Base-by-base conservation (phyloP, 2,329 filamentous ascomycete genomes). In the Xylariaceae sp. region DNA sequence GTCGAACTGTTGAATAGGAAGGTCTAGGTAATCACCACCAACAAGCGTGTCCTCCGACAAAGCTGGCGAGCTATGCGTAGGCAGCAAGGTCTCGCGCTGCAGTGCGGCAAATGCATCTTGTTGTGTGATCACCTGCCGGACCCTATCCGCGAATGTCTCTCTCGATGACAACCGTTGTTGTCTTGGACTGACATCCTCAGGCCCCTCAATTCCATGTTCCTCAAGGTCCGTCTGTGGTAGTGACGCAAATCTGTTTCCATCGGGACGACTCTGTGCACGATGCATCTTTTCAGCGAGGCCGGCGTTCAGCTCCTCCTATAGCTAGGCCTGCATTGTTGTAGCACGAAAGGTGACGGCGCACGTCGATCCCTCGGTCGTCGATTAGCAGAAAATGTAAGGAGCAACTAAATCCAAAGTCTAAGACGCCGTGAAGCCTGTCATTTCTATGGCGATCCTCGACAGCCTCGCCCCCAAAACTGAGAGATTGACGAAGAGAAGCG, bases 31-130 rank as follows among this genome's bases (percentile, higher is more conserved):
- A 31, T 61, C 60, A 13, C 55, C 52, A 17, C 40, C 51, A n/a
- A 60, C 40, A 19, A 63, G 50, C 2, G 62, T 60, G 33, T 44
- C 51, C 11, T 65, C 61, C 12, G 63, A 63, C 17, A 60, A 54
- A 28, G 57, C 59, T 4, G 63, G 60, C 1, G 63, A 65, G 41
- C 42, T 55, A 7, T 51, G 51, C 13, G 50, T 31, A 38, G 52
- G 57, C 14, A 11, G 48, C 14, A 49, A 38, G 12, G 18, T 41
- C 4, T 42, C 22, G 2, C 57, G 51, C 2, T 50, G 46, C 13
- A 45, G 33, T 28, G 22, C 40, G 13, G 54, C 10, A 34, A 19
- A 41, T 31, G 31, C n/a, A 38, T 42, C 47, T 17, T 62, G 59
- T 17, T 62, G 59, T 31, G 42, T 55, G n/a, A 62, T 31, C 2